Evolutionary conservation across 306 rosid genomes (phyloP), one percentile per base, ranked within the genome.

Genomic region (Abrus precatorius): DNA sequence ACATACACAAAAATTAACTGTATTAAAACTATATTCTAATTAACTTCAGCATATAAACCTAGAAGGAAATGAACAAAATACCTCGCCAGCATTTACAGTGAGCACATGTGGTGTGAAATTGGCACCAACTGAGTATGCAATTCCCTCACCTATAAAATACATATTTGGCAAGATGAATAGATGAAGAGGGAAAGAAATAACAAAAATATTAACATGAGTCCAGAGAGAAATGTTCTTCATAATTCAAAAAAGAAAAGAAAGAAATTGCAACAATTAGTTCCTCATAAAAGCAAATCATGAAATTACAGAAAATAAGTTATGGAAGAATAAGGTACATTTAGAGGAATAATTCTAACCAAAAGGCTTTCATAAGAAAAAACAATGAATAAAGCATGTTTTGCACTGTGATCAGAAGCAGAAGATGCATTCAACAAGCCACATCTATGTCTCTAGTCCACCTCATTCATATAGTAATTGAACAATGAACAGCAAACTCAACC

Each of bases 31-130:
- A 85, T 60, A 75, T 67, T 43, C 60, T 30, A 47, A 57, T 29
- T 67, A 57, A 20, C 10, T 57, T 72, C 52, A 52, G 47, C n/a
- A 72, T 66, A 72, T 38, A 78, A 62, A 40, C 12, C 47, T 32
- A 50, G 73, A 72, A 70, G 63, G 34, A 67, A 65, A n/a, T 60
- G 72, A 80, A 74, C 3, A 28, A 52, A 84, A 86, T 90, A 94
- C 98, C 98, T 94, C 98, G 70, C 97, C 97, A 56, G 97, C 81
- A 90, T 94, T 92, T 55, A 94, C 97, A 27, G 92, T 92, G 53
- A 94, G 89, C 69, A 94, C 81, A 82, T 94, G 97, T 52, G 98
- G 92, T n/a, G 95, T 94, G 82, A 94, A 94, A 85, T 92, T 92
- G 7, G 94, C 91, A 61, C 98, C 97, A 52, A 91, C 90, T 2